Percentiles rank a stretch among this genome's conserved stretches.
These are phyloP conservation scores for Daldinia caldariorum DNA, from an alignment of 495 filamentous ascomycete species.

Conservation along the genomic window DNA sequence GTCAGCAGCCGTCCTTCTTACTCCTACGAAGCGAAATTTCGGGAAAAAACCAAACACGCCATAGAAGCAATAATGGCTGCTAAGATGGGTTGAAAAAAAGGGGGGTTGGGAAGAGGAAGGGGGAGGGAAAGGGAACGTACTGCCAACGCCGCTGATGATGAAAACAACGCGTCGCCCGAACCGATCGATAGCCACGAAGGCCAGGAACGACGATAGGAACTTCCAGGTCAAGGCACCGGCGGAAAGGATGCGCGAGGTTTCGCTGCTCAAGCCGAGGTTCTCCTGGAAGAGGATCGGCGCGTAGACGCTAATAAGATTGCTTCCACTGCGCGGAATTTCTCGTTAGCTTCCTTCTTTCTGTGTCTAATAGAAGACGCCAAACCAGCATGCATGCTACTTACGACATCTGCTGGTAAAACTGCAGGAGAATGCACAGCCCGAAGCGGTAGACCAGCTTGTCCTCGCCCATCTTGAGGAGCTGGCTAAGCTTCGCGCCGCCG, in stretches of 20 bases:
- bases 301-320: conserved; percentile 70
- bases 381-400: conserved; percentile 20
- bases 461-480: conserved; percentile 41
- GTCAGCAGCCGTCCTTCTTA: background rate
- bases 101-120: too few relatives aligned
- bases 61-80: background rate
- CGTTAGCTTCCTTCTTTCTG: conserved; percentile 12
- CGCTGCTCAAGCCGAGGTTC: conserved; percentile 60
- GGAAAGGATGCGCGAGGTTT: conserved; percentile 52
- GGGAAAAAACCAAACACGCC: background rate
- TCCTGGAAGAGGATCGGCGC: conserved; percentile 68
- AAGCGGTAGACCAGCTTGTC: conserved; percentile 44
- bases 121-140: background rate
- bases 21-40: background rate
- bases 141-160: conserved; percentile 62
- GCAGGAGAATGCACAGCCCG: conserved; percentile 51
- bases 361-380: too few relatives aligned
- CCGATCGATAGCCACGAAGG: conserved; percentile 64
- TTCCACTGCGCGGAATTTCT: conserved; percentile 49
- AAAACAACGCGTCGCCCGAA: conserved; percentile 65
- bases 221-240: conserved; percentile 61
- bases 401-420: conserved; percentile 62
- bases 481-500: conserved; percentile 31
- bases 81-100: background rate
- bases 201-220: conserved; percentile 59